A percentile compares a stretch with the other conserved stretches of the same genome.
Evolutionary conservation across 2,329 filamentous ascomycete species (phyloP).

Genomic region (Aspergillus sp.): DNA sequence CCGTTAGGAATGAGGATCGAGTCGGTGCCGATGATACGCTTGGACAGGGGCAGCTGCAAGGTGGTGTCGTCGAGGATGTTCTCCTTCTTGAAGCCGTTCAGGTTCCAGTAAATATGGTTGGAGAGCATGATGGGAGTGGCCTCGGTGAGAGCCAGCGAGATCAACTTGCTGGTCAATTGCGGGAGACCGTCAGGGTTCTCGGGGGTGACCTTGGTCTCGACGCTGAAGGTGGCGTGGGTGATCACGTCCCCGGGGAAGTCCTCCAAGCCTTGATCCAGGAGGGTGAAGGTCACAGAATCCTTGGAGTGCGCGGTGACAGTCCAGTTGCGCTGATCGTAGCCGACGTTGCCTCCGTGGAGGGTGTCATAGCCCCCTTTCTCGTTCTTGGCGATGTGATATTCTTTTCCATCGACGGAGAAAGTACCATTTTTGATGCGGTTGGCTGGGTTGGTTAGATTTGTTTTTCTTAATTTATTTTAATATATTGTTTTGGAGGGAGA

Average conservation of each 20-base stretch:
- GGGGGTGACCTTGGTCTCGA: slow-evolving; percentile 34
- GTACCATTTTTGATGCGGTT: slow-evolving; percentile 58
- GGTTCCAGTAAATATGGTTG: slow-evolving; percentile 53
- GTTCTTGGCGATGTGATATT: slow-evolving; percentile 50
- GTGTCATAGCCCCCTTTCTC: slow-evolving; percentile 52
- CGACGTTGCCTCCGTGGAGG: slow-evolving; percentile 50
- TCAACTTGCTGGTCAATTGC: slow-evolving; percentile 43
- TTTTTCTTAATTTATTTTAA: no score
- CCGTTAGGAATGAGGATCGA: slow-evolving; percentile 73
- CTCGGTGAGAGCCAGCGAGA: slow-evolving; percentile 45
- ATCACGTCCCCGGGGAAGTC: slow-evolving; percentile 48
- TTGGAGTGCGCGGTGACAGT: slow-evolving; percentile 42
- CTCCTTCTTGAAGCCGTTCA: slow-evolving; percentile 46
- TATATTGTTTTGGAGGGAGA: background rate
- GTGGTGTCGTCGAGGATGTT: slow-evolving; percentile 44
- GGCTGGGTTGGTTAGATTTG: slow-evolving; percentile 16
- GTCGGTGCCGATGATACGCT: slow-evolving; percentile 47
- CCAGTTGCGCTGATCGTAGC: slow-evolving; percentile 51
- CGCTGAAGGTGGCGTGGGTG: slow-evolving; percentile 45
- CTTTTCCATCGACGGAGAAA: slow-evolving; percentile 48
- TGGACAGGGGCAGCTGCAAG: slow-evolving; percentile 45
- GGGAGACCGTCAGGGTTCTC: slow-evolving; percentile 41
- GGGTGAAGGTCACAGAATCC: slow-evolving; percentile 45
- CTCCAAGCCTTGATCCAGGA: slow-evolving; percentile 43
- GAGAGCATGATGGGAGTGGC: slow-evolving; percentile 51